Percentiles rank a stretch among this genome's conserved stretches.
Evolutionary conservation across 2,329 filamentous ascomycete genomes (phyloP).

Genomic region (Exophiala bonariae): DNA sequence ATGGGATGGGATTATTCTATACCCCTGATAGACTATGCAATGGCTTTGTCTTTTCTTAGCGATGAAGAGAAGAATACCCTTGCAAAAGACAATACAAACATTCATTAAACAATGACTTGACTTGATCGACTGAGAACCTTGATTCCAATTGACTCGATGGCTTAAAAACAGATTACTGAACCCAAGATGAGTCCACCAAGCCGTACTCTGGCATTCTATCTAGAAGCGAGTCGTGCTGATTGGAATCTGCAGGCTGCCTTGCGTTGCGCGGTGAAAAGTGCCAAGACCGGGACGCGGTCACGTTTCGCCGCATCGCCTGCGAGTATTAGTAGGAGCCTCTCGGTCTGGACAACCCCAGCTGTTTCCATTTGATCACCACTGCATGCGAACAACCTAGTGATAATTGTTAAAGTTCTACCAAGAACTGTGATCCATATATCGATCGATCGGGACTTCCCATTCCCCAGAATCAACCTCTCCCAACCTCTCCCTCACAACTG

Average conservation of each 20-base stretch:
- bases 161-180: no score
- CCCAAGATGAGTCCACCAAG: no score
- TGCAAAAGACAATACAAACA: background rate
- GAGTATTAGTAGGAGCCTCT: no score
- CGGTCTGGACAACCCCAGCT: no score
- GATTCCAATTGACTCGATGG: background rate
- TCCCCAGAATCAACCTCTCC: background rate
- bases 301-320: conserved; percentile 16
- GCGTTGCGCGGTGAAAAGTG: conserved; percentile 20
- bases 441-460: background rate
- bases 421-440: background rate
- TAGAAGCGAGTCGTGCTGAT: no score
- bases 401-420: no score
- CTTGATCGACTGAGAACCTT: background rate
- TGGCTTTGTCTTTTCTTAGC: background rate
- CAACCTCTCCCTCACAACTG: background rate
- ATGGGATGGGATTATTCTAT: conserved; percentile 13
- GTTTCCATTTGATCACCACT: background rate
- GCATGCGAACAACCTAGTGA: conserved; percentile 8
- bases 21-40: conserved; percentile 16
- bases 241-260: conserved; percentile 24
- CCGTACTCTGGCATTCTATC: no score
- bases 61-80: no score
- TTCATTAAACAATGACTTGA: background rate
- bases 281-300: conserved; percentile 9